Percentiles rank a stretch among this genome's conserved stretches.
Conservation (phyloP, 352 stramenopile genomes). For the Phytophthora crassamura region DNA sequence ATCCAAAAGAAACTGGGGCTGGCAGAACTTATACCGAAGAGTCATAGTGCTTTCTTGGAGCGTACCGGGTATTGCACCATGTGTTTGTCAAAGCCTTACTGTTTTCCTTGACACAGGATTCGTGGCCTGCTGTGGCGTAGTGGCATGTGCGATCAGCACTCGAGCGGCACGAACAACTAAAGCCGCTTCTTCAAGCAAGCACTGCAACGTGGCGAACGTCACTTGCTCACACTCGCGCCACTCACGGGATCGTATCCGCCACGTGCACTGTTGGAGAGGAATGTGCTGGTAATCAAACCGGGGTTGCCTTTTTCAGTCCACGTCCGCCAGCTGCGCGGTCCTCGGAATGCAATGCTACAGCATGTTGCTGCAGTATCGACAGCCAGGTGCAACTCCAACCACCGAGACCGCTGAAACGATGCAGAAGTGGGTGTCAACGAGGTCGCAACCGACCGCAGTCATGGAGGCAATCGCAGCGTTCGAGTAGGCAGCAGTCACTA, state of each 20-base stretch:
- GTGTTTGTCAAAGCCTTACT: too few relatives aligned
- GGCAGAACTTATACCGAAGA: too few relatives aligned
- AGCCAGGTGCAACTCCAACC: not conserved
- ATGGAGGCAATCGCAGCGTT: not conserved
- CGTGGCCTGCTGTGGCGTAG: too few relatives aligned
- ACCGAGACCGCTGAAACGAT: not conserved
- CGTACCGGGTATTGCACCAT: too few relatives aligned
- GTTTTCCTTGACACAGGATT: too few relatives aligned
- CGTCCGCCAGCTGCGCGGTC: not conserved
- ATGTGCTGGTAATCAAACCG: not conserved
- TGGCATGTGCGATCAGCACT: too few relatives aligned
- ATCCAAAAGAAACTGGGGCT: too few relatives aligned
- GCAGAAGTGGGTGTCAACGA: not conserved
- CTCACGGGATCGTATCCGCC: not conserved
- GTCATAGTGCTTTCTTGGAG: too few relatives aligned
- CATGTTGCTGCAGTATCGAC: not conserved
- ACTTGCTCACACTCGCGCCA: slow-evolving; percentile 3
- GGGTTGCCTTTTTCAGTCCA: not conserved
- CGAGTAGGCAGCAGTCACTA: slow-evolving; percentile 1
- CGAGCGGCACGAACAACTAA: too few relatives aligned
- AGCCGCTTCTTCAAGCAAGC: too few relatives aligned
- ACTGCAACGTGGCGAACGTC: too few relatives aligned
- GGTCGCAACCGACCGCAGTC: not conserved
- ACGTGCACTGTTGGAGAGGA: too few relatives aligned
- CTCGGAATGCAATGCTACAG: not conserved